These are phyloP conservation scores for Luffa aegyptiaca DNA, from an alignment of 306 rosid genomes.

Conservation along the genomic window DNA sequence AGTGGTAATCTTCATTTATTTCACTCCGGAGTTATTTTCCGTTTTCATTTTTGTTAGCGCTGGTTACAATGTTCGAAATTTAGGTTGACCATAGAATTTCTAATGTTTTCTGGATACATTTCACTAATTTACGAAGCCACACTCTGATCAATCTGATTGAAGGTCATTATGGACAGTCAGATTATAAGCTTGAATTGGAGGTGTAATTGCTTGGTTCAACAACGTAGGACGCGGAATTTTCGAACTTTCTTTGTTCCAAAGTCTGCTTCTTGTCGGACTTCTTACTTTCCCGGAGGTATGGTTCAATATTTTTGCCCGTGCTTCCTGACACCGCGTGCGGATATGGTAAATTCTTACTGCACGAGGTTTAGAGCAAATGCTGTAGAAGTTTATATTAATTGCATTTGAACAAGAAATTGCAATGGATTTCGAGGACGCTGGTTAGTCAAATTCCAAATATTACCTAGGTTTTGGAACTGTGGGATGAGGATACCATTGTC, in stretches of 20 bases:
- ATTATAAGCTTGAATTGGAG: constrained; percentile 29
- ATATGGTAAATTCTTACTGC: not conserved
- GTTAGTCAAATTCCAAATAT: not conserved
- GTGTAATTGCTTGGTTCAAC: constrained; percentile 17
- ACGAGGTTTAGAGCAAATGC: not conserved
- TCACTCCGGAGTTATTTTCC: not conserved
- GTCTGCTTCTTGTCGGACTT: not conserved
- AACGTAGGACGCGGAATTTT: not conserved
- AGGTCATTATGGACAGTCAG: constrained; percentile 42
- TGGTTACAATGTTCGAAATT: not conserved
- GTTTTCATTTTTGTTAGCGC: not conserved
- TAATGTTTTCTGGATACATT: not conserved
- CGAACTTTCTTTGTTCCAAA: not conserved
- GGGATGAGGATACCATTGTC: not conserved
- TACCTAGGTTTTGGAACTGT: not conserved
- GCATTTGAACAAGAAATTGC: not conserved
- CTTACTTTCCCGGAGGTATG: constrained; percentile 23
- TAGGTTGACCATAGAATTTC: not conserved
- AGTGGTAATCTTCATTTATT: not conserved
- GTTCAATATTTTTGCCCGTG: not conserved
- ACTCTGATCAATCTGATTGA: constrained; percentile 22
- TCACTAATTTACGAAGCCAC: not conserved
- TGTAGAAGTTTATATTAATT: not conserved
- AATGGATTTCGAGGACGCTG: not conserved
- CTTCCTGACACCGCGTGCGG: not conserved